Conservation (phyloP, 108 stramenopile genomes). For the Cylindrotheca fusiformis region DNA sequence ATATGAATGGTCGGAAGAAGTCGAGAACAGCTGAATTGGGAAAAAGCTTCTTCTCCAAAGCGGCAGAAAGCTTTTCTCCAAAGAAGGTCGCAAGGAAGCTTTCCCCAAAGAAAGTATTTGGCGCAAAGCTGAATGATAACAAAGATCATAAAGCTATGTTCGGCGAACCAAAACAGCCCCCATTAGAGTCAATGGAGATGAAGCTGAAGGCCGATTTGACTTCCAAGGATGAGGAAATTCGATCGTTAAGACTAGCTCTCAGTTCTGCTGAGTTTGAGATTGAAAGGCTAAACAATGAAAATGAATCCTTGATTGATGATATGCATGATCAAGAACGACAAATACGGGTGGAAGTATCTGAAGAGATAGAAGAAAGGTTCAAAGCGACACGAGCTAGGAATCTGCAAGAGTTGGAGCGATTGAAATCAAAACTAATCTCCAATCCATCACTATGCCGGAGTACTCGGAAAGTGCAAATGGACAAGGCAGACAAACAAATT, state of each 20-base stretch:
- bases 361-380: slow-evolving; percentile 69
- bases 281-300: slow-evolving; percentile 34
- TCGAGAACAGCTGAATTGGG: neutral
- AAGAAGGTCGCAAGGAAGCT: slow-evolving; percentile 20
- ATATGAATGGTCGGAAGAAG: slow-evolving; percentile 33
- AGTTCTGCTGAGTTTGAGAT: slow-evolving; percentile 25
- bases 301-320: slow-evolving; percentile 44
- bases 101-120: slow-evolving; percentile 30
- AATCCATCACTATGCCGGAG: slow-evolving; percentile 8
- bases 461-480: slow-evolving; percentile 37
- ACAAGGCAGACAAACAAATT: slow-evolving; percentile 47
- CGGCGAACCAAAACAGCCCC: no score
- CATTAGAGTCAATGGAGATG: neutral
- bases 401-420: slow-evolving; percentile 48
- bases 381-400: slow-evolving; percentile 56
- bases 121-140: neutral
- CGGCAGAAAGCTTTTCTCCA: neutral
- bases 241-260: slow-evolving; percentile 14
- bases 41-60: neutral
- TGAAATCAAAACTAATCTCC: slow-evolving; percentile 34
- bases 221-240: slow-evolving; percentile 12
- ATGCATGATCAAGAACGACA: slow-evolving; percentile 52
- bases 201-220: neutral
- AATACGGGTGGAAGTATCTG: slow-evolving; percentile 74
- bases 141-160: neutral